A percentile compares a stretch with the other conserved stretches of the same genome.
phyloP scores from a whole-genome alignment of 2,329 filamentous ascomycete genomes.

The Byssoonygena ceratinophila region DNA sequence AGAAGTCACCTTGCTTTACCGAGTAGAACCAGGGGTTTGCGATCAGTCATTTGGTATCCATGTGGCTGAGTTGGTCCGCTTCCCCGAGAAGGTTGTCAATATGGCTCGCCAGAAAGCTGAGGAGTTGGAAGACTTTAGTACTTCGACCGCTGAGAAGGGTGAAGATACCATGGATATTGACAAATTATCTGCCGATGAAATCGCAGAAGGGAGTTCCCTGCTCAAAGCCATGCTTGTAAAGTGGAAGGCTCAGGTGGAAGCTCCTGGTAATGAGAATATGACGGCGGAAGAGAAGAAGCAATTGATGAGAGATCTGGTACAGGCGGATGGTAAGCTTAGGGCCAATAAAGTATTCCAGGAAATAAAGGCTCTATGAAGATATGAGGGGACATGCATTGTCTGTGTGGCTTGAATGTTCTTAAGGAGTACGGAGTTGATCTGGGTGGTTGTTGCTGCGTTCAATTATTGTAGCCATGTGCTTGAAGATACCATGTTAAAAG shows the following conservation, averaged over 20 bases:
- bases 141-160: conserved; percentile 31
- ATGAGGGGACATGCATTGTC: not conserved
- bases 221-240: conserved; percentile 71
- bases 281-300: conserved; percentile 65
- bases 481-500: not conserved
- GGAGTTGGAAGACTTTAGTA: conserved; percentile 81
- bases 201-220: conserved; percentile 75
- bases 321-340: conserved; percentile 55
- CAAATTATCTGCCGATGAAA: conserved; percentile 66
- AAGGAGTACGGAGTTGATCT: not conserved
- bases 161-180: conserved; percentile 28
- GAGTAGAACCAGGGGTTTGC: conserved; percentile 88
- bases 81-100: conserved; percentile 91
- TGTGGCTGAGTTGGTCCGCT: conserved; percentile 90
- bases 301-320: conserved; percentile 69
- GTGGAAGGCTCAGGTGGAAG: conserved; percentile 71
- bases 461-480: not conserved
- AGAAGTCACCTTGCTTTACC: conserved; percentile 92
- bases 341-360: conserved; percentile 46
- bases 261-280: conserved; percentile 45
- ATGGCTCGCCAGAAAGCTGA: conserved; percentile 99
- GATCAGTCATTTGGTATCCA: conserved; percentile 98
- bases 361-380: conserved; percentile 36
- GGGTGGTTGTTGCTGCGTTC: not conserved
- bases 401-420: too few relatives aligned